These are phyloP conservation scores for Grammothele lineata DNA, from an alignment of 768 basidiomycete species.

Conservation along the genomic window DNA sequence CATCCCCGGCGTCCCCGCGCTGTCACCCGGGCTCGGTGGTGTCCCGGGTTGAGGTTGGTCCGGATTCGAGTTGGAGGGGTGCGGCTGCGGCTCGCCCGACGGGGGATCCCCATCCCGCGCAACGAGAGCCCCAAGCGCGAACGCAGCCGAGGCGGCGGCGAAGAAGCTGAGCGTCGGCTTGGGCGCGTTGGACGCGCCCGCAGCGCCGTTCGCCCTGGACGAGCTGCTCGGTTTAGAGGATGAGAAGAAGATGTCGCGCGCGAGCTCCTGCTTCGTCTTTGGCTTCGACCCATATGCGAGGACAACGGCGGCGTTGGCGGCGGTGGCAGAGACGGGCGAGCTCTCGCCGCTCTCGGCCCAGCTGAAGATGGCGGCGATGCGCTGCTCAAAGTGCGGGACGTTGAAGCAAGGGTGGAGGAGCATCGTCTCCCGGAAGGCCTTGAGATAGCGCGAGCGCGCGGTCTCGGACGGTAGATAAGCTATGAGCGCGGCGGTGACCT, in stretches of 20 bases:
- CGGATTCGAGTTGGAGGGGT: too few species aligned
- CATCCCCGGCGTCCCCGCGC: constrained; percentile 29
- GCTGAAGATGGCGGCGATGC: constrained; percentile 40
- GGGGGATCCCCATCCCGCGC: constrained; percentile 11
- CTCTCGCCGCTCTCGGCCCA: constrained; percentile 30
- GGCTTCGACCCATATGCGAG: constrained; percentile 6
- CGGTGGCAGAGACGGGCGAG: not conserved
- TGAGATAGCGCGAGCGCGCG: constrained; percentile 34
- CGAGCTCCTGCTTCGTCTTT: constrained; percentile 20
- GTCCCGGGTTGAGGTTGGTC: constrained; percentile 9
- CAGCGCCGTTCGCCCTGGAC: constrained; percentile 4
- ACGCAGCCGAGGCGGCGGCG: constrained; percentile 50
- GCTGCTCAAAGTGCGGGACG: constrained; percentile 41
- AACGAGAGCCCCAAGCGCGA: constrained; percentile 54
- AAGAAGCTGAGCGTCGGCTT: constrained; percentile 51
- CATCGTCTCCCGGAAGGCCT: constrained; percentile 38
- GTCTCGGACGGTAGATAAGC: constrained; percentile 37
- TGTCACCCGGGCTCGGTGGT: constrained; percentile 20
- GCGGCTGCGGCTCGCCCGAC: constrained; percentile 1
- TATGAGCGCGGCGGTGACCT: constrained; percentile 37
- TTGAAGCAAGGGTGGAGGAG: constrained; percentile 49
- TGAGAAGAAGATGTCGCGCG: constrained; percentile 22
- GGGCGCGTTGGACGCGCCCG: constrained; percentile 8
- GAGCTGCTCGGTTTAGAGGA: constrained; percentile 1
- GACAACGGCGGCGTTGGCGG: constrained; percentile 10